Evolutionary conservation across 2,329 filamentous ascomycete species (phyloP), one percentile per base, ranked within the genome.

Genomic region (Diaporthe helianthi): DNA sequence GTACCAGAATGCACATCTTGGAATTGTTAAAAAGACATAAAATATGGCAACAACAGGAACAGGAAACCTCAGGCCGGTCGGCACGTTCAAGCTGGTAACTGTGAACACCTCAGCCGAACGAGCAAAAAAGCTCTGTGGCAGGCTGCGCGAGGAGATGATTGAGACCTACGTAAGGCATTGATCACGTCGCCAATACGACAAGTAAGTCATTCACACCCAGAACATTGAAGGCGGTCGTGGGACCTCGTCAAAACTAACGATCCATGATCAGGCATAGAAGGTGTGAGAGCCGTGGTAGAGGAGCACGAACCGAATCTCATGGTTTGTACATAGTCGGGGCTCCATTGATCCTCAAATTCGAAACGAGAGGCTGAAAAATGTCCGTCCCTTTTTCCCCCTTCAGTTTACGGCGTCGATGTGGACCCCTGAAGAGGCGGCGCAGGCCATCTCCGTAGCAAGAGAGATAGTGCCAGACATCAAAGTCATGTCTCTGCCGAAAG

Each of bases 41-140:
- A 71, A 51, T 17, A 74, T 74, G 73, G 36, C 77, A 41, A 10
- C 44, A 15, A 49, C 44, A 19, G 29, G 13, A 63, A 47, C 38
- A 3, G 29, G 26, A 68, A 52, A 61, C 81, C 49, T n/a, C n/a
- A n/a, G n/a, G n/a, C n/a, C 24, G 47, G 49, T 84, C 17, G 87
- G 87, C 22, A 88, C 88, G 3, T 92, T 84, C 79, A 86, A 82
- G 73, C 84, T 92, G 15, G 85, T 91, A 36, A 92, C 89, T 1
- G 89, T 92, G 73, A 92, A 92, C 79, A 91, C 86, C 1, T 88
- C 86, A 1, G 89, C 90, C 0, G 89, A 90, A 72, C 83, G 89
- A 68, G 90, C 90, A 41, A 87, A 88, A 79, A 79, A 82, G 9
- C 78, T 92, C 41, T 86, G 91, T 74, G 89, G 89, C 13, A 83